Percentiles rank a stretch among this genome's conserved stretches.
Conservation (phyloP, 371 early-diverging fungal genomes). For the Mucor velutinosus region DNA sequence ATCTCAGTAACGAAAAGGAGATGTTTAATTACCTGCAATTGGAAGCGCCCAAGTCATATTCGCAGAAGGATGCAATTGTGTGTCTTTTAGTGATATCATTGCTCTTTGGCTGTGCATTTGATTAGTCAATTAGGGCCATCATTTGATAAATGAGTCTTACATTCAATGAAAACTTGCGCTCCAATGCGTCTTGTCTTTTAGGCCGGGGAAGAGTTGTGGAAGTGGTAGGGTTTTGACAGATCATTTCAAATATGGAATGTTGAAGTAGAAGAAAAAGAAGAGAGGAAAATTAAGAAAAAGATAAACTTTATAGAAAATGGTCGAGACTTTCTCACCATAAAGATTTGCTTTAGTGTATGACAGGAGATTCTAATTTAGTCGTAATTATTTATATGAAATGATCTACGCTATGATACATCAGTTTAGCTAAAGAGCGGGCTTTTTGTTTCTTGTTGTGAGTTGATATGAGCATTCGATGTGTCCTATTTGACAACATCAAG, state of each 20-base stretch:
- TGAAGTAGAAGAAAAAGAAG: background rate
- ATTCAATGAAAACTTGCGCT: background rate
- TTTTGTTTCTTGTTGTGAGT: background rate
- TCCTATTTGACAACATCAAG: background rate
- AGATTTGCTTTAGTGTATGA: background rate
- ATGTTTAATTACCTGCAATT: constrained; percentile 6
- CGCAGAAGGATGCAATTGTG: background rate
- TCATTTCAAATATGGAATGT: background rate
- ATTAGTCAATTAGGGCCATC: background rate
- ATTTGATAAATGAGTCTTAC: background rate
- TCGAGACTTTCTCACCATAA: background rate
- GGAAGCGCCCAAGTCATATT: background rate
- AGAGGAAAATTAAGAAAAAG: background rate
- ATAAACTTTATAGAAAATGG: background rate
- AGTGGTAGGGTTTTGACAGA: constrained; percentile 1
- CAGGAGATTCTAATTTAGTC: constrained; percentile 2
- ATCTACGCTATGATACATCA: background rate
- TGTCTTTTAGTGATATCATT: constrained; percentile 1
- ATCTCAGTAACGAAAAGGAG: background rate
- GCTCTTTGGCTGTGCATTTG: background rate
- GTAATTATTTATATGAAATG: background rate
- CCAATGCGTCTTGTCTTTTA: background rate
- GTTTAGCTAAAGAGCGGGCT: background rate
- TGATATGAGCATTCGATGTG: background rate
- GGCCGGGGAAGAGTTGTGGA: background rate